phyloP scores from a whole-genome alignment of 352 stramenopile species.

The Phytophthora aleatoria region DNA sequence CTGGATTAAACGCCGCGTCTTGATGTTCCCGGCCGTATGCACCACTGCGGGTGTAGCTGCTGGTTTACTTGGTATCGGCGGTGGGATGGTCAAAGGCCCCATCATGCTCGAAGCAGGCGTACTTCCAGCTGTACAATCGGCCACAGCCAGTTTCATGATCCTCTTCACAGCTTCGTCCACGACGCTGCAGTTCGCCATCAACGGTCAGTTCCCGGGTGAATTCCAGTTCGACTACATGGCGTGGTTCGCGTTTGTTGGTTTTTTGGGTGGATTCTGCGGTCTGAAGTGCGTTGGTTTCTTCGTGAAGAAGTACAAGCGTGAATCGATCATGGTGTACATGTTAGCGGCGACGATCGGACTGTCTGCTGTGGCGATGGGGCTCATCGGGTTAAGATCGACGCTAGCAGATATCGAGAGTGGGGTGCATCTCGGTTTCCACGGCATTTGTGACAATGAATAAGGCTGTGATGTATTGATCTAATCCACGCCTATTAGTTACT shows the following conservation, averaged over 20 bases:
- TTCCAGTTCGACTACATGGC: conserved; percentile 91
- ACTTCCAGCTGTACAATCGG: conserved; percentile 84
- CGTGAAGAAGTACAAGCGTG: conserved; percentile 89
- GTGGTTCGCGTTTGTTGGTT: conserved; percentile 89
- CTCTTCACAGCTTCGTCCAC: conserved; percentile 92
- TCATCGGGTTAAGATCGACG: conserved; percentile 54
- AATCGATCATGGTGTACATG: conserved; percentile 81
- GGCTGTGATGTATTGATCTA: conserved; percentile 6
- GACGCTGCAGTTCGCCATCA: conserved; percentile 86
- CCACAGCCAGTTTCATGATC: conserved; percentile 92
- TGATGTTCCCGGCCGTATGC: conserved; percentile 92
- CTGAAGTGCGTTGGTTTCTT: conserved; percentile 85
- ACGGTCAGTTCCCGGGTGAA: conserved; percentile 69
- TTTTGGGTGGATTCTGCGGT: conserved; percentile 78
- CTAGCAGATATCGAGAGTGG: conserved; percentile 59
- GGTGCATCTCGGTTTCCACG: conserved; percentile 60
- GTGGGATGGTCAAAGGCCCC: conserved; percentile 96
- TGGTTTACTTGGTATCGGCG: conserved; percentile 94
- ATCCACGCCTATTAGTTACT: neutral
- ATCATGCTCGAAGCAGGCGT: conserved; percentile 97
- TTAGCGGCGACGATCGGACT: conserved; percentile 68
- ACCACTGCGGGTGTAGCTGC: conserved; percentile 93
- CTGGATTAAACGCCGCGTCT: conserved; percentile 87
- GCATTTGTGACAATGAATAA: conserved; percentile 60
- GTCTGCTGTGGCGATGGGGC: conserved; percentile 67